Evolutionary conservation across 2,329 filamentous ascomycete genomes (phyloP).

Genomic region (Hortaea sp.): DNA sequence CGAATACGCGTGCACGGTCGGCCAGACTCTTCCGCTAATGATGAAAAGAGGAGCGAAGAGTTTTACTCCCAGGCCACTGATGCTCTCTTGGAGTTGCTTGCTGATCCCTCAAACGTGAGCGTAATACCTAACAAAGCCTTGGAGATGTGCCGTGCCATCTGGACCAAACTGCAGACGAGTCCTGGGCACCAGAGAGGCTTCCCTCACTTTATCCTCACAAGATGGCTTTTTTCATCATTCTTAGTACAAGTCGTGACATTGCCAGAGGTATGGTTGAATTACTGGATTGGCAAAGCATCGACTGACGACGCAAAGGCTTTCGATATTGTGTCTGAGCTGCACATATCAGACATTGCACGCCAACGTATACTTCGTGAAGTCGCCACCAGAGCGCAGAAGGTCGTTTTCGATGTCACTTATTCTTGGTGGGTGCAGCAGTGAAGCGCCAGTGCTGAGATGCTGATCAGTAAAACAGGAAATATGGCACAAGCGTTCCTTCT

Average conservation of each 20-base stretch:
- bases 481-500: conserved; percentile 52
- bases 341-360: conserved; percentile 82
- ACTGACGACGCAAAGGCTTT: conserved; percentile 35
- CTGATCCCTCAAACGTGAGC: conserved; percentile 65
- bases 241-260: conserved; percentile 74
- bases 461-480: conserved; percentile 31
- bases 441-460: too few species aligned
- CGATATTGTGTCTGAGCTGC: conserved; percentile 69
- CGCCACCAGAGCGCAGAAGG: conserved; percentile 66
- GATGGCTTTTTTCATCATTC: conserved; percentile 88
- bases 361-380: conserved; percentile 66
- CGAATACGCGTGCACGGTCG: conserved; percentile 61
- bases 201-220: conserved; percentile 73
- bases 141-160: conserved; percentile 73
- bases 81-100: conserved; percentile 74
- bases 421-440: conserved; percentile 41
- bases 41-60: conserved; percentile 72
- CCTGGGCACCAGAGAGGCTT: conserved; percentile 61
- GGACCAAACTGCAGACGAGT: conserved; percentile 55
- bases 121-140: conserved; percentile 80
- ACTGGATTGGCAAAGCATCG: neutral
- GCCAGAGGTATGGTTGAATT: conserved; percentile 57
- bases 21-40: conserved; percentile 59
- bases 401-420: conserved; percentile 65
- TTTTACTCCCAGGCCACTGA: conserved; percentile 79